A percentile compares a stretch with the other conserved stretches of the same genome.
Evolutionary conservation across 2,329 filamentous ascomycete genomes (phyloP).

Genomic region (Colletotrichum sp.): DNA sequence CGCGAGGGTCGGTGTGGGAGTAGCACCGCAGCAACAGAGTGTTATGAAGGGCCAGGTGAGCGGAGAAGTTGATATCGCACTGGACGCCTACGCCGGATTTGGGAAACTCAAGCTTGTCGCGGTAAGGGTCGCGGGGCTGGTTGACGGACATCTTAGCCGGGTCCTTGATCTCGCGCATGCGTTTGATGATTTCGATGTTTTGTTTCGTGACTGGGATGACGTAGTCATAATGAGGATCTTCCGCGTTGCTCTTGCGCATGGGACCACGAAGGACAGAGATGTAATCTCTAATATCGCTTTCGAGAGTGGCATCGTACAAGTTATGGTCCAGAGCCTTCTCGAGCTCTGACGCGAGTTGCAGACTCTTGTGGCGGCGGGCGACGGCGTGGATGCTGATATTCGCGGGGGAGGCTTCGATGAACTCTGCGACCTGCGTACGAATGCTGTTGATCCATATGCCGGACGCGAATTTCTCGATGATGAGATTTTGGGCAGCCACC

Average conservation of each 20-base stretch:
- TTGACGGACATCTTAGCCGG: slow-evolving; percentile 56
- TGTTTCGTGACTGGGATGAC: slow-evolving; percentile 42
- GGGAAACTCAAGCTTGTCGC: slow-evolving; percentile 75
- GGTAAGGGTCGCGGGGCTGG: slow-evolving; percentile 58
- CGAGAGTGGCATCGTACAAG: slow-evolving; percentile 44
- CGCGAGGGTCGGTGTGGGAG: slow-evolving; percentile 77
- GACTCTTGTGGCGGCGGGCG: slow-evolving; percentile 55
- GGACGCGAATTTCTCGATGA: slow-evolving; percentile 52
- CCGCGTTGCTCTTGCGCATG: slow-evolving; percentile 26
- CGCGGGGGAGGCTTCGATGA: slow-evolving; percentile 18
- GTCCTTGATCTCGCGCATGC: slow-evolving; percentile 50
- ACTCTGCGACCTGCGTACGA: slow-evolving; percentile 29
- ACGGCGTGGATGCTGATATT: slow-evolving; percentile 43
- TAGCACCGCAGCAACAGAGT: slow-evolving; percentile 85
- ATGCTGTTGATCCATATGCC: slow-evolving; percentile 56
- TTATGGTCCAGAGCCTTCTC: slow-evolving; percentile 56
- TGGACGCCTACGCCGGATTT: slow-evolving; percentile 80
- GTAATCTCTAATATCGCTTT: slow-evolving; percentile 49
- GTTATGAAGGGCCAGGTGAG: slow-evolving; percentile 83
- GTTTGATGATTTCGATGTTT: slow-evolving; percentile 38
- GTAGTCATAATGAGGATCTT: slow-evolving; percentile 29
- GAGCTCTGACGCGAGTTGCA: slow-evolving; percentile 62
- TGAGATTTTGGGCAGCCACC: slow-evolving; percentile 13
- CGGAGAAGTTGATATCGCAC: slow-evolving; percentile 92
- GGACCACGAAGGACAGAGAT: slow-evolving; percentile 52